Conservation (phyloP, 2,329 filamentous ascomycete species). For the Blastomyces gilchristii region DNA sequence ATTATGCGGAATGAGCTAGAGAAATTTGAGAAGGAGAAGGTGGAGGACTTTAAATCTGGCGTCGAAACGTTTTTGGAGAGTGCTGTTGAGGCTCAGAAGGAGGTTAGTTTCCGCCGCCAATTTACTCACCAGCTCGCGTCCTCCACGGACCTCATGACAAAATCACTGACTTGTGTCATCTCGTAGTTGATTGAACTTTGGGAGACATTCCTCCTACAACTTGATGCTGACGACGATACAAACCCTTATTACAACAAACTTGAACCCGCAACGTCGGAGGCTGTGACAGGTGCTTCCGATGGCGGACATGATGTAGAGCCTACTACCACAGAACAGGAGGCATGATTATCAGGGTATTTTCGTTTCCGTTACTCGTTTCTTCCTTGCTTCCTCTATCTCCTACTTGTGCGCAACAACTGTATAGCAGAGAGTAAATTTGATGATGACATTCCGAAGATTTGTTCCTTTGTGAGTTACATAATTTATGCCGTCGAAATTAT, state of each 20-base stretch:
- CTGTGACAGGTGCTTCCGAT: slow-evolving; percentile 8
- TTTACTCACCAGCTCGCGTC: not conserved
- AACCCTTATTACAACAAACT: slow-evolving; percentile 36
- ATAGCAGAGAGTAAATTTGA: slow-evolving; percentile 4
- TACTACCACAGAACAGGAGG: slow-evolving; percentile 7
- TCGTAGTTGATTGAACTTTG: slow-evolving; percentile 77
- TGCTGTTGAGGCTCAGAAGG: slow-evolving; percentile 95
- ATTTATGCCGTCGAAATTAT: not conserved
- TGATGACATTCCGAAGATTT: not conserved
- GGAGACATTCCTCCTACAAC: slow-evolving; percentile 95
- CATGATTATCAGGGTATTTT: not conserved
- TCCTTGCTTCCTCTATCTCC: not conserved
- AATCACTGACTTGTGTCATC: slow-evolving; percentile 26
- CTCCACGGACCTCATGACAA: not conserved
- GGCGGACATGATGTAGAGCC: slow-evolving; percentile 7
- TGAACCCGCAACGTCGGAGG: slow-evolving; percentile 11
- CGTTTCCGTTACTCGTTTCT: not conserved
- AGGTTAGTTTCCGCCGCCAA: slow-evolving; percentile 49
- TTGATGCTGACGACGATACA: slow-evolving; percentile 85
- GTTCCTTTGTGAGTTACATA: slow-evolving; percentile 3
- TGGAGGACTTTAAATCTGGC: slow-evolving; percentile 96
- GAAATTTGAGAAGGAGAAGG: slow-evolving; percentile 91
- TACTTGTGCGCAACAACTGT: not conserved
- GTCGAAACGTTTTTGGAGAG: slow-evolving; percentile 97
- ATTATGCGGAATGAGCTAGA: slow-evolving; percentile 87